Base-by-base conservation (phyloP, 257 asterid genomes). In the Przewalskia tangutica region DNA sequence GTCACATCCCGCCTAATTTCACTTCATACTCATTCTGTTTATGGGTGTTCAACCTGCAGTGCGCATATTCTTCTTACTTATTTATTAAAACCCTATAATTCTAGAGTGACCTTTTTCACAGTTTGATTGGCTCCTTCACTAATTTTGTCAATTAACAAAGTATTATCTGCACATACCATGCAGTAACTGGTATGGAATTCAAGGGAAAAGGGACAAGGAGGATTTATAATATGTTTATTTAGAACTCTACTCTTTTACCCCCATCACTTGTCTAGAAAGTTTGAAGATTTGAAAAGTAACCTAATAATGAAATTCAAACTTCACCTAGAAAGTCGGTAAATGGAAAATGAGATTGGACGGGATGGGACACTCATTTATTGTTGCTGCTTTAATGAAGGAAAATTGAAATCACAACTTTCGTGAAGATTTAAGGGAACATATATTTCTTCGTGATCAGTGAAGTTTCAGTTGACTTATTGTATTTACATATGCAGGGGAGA, bases 401-500 rank as follows among this genome's bases (percentile, higher is more conserved):
- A 73, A 23, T 14, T 44, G 51, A 50, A 73, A 73, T 23, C 79
- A 13, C 44, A 51, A 73, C 60, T 73, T 71, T 12, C 11, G 2
- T 11, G 2, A 48, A 73, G 13, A 48, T 11, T 17, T 20, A 48
- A 46, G 40, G 7, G 58, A 48, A 46, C n/a, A 48, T 48, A 50
- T 23, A 13, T 71, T 44, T 71, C 79, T 13, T 73, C 4, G 23
- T 48, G 79, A 73, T 73, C 6, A 9, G 14, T 50, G 62, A 73
- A 73, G 38, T 48, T 73, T 14, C 40, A 48, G 42, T 73, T 73
- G 79, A 73, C 46, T 48, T 73, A 13, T 73, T 51, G 42, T 73
- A 50, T 50, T 73, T 50, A 50, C 62, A 73, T 86, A 80, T 77
- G 81, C 86, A 95, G 99, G 99, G 99, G 99, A 95, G 83, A 44